Conservation (phyloP, 345 rosid species). For the Reutealis trisperma region DNA sequence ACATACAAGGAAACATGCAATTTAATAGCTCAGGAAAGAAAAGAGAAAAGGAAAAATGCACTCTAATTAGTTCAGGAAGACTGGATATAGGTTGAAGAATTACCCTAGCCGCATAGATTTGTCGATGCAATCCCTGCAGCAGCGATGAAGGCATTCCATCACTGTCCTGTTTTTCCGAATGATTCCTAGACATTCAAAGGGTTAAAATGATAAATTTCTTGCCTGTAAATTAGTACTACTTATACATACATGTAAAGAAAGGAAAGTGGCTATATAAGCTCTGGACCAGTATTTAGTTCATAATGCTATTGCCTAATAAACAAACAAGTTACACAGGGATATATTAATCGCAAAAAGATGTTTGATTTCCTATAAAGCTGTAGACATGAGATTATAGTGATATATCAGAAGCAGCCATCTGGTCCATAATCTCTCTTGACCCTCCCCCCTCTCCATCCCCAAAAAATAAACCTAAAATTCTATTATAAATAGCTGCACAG, state of each 20-base stretch:
- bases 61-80: not conserved
- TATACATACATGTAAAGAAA: not conserved
- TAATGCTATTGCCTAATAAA: not conserved
- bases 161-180: conserved; percentile 84
- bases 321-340: not conserved
- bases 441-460: too few relatives aligned
- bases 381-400: not conserved
- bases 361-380: not conserved
- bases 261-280: conserved; percentile 5
- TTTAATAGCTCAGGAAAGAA: too few relatives aligned
- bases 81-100: conserved; percentile 14
- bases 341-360: not conserved
- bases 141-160: conserved; percentile 85
- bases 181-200: conserved; percentile 48
- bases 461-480: too few relatives aligned
- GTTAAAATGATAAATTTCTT: conserved; percentile 10
- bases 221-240: too few relatives aligned
- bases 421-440: too few relatives aligned
- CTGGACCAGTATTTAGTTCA: not conserved
- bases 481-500: too few relatives aligned
- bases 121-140: conserved; percentile 86
- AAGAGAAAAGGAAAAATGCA: too few relatives aligned
- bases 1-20: conserved; percentile 9
- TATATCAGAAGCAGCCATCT: too few relatives aligned
- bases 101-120: conserved; percentile 86